Base-by-base conservation (phyloP, 345 rosid species). In the Citrus inodora region DNA sequence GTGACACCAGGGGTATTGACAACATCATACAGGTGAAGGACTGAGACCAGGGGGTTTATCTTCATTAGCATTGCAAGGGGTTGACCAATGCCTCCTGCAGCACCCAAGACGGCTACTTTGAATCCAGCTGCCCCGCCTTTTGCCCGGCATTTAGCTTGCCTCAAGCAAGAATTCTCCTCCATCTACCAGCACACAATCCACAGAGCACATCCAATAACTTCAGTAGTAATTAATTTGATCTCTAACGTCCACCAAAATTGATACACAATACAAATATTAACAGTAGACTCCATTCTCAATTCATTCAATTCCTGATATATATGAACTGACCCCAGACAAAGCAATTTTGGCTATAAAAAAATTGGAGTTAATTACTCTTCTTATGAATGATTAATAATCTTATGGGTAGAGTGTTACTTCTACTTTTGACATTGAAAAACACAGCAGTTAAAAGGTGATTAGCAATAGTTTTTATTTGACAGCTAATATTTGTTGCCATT, bases 1-100 rank as follows among this genome's bases (percentile, higher is more conserved):
- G 98, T 90, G 73, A 94, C 98, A 16, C 97, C 98, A 9, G 90
- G 95, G 21, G 97, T 76, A 65, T 91, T 92, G 71, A 91, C 92
- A 46, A 94, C 97, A 83, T 92, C 97, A 76, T 90, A 91, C 76
- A 94, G 91, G 79, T 92, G 95, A 77, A 91, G 97, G 58, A 88
- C 86, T 19, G 98, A 94, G 81, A 94, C 95, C 75, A 92, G 87
- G 17, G 97, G 98, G 83, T 90, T 89, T 88, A 87, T 89, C 66
- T 92, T 92, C 92, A 92, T 88, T 16, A 90, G 75, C 89, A 92
- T 69, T 24, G 94, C 79, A 75, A 90, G 87, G 35, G 97, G 83
- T 40, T 92, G 97, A 63, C 97, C 97, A 76, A 89, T 90, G 64
- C 93, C 96, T 80, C 96, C 94, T 13, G 96, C 94, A 48, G 96